Base-by-base conservation (phyloP, 768 basidiomycete species). In the Mycena venus region DNA sequence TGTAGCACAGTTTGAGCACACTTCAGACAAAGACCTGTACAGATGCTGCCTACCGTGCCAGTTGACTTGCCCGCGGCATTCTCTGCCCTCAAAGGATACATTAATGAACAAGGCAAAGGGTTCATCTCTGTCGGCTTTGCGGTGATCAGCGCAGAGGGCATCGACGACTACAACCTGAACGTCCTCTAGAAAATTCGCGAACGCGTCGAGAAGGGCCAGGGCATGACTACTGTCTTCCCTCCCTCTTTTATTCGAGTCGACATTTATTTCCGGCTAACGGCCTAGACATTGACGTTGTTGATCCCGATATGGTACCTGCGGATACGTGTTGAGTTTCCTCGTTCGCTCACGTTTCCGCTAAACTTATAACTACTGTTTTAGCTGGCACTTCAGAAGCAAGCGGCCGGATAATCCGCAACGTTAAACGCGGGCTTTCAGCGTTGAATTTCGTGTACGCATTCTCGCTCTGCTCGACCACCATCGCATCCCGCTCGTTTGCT, bases 321-420 rank as follows among this genome's bases (percentile, higher is more conserved):
- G 94, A 93, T 93, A 78, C 79, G 92, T n/a, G n/a, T n/a, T n/a
- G n/a, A n/a, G n/a, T n/a, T n/a, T n/a, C 85, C 21, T 72, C 10
- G 32, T 38, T n/a, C n/a, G n/a, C n/a, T n/a, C n/a, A n/a, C n/a
- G n/a, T n/a, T n/a, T n/a, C n/a, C n/a, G n/a, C 32, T n/a, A 21
- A 17, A n/a, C 21, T 14, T 36, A n/a, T n/a, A n/a, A n/a, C n/a
- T n/a, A n/a, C n/a, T n/a, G n/a, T n/a, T n/a, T n/a, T n/a, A 95
- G 93, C 95, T 70, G 94, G 95, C 19, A 95, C 95, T 1, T 95
- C 95, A 21, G 95, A 96, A 81, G 87, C 92, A 2, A 95, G 95
- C 44, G 95, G 95, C 19, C 95, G 93, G 94, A 95, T 95, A 5
- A 92, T 90, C n/a, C 90, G 95, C 59, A 95, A 96, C 83, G 86